Conservation (phyloP, 306 rosid genomes). For the Sicyos edulis region DNA sequence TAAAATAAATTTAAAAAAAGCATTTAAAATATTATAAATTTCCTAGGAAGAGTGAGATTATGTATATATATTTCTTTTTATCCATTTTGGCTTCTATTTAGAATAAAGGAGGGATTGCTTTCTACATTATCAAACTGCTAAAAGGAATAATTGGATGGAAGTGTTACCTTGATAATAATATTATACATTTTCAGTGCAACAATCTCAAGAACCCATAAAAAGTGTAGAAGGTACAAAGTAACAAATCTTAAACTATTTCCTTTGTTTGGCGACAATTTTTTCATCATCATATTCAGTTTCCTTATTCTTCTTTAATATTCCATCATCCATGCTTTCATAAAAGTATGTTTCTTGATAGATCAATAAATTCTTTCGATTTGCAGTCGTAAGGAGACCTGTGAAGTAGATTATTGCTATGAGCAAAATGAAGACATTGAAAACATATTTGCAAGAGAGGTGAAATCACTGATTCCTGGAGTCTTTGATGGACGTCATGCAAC, state of each 20-base stretch:
- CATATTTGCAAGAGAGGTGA: slow-evolving; percentile 59
- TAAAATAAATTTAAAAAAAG: too few relatives aligned
- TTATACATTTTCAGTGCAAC: not conserved
- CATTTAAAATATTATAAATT: too few relatives aligned
- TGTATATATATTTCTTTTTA: too few relatives aligned
- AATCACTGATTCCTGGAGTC: slow-evolving; percentile 50
- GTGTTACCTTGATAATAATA: not conserved
- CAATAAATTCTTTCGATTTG: slow-evolving; percentile 13
- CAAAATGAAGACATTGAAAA: slow-evolving; percentile 48
- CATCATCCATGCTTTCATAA: not conserved
- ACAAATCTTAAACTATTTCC: too few relatives aligned
- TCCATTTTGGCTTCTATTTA: too few relatives aligned
- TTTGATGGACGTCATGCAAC: slow-evolving; percentile 69
- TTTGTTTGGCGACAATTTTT: too few relatives aligned
- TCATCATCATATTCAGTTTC: too few relatives aligned
- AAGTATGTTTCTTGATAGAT: not conserved
- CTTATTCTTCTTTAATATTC: not conserved
- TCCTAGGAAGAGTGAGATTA: too few relatives aligned
- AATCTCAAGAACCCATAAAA: not conserved
- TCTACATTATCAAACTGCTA: not conserved
- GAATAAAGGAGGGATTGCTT: too few relatives aligned
- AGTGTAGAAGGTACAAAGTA: too few relatives aligned
- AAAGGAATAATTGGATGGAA: not conserved
- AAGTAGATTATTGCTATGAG: slow-evolving; percentile 58
- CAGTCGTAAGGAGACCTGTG: slow-evolving; percentile 54